Evolutionary conservation across 1,139 yeast species (phyloP), one percentile per base, ranked within the genome.

Genomic region (Pichia sp.): DNA sequence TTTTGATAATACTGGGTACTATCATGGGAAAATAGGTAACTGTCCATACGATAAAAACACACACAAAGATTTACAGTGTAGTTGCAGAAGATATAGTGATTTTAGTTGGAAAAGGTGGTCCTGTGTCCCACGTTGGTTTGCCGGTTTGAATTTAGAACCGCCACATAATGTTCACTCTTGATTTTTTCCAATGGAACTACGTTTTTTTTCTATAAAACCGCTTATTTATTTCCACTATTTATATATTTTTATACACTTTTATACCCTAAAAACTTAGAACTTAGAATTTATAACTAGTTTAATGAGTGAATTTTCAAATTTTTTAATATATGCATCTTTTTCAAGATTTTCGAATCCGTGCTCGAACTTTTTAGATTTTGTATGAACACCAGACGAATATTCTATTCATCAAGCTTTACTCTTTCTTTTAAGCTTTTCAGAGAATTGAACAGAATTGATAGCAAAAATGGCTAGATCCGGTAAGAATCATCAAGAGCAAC

Each of bases 1-100:
- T 70, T 88, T 88, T 63, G 85, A 78, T 48, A 88, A 86, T 58
- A 77, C 88, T 32, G 96, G 96, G 3, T 88, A 88, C 68, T 82
- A 67, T 68, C 96, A 88, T 65, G 80, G 74, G 39, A 95, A 95
- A 9, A 87, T 85, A 75, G 74, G 76, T 56, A 79, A 82, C 65
- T 89, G 97, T 72, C 96, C 96, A 32, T 66, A 55, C 3, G 53
- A 54, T n/a, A 47, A 45, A 11, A 32, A 39, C 1, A 36, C 51
- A 9, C 42, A 56, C 18, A 22, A 47, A 11, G 45, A 56, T 12
- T 44, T 58, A 34, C 47, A 56, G 12, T 63, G 67, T 44, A 40
- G 46, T 9, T 63, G 67, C 42, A 30, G 51, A 18, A 48, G 51
- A 7, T 8, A 13, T 3, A 44, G 44, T 23, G 64, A 62, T 40